These are phyloP conservation scores for Calonectria ilicicola DNA, from an alignment of 2,329 filamentous ascomycete genomes.

Conservation along the genomic window DNA sequence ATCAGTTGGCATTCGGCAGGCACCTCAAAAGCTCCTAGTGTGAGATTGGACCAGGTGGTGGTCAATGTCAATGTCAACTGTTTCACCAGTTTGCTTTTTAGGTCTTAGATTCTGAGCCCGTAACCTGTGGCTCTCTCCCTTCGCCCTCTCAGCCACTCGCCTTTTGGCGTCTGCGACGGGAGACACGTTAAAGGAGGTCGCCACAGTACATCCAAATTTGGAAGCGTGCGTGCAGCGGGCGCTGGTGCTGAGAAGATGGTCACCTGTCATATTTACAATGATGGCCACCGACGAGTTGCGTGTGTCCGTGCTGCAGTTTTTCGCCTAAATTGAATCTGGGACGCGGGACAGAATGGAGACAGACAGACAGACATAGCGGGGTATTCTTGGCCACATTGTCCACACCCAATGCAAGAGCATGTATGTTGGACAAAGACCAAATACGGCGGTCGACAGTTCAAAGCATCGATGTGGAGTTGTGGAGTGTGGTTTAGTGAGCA, in stretches of 20 bases:
- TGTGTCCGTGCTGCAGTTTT: background rate
- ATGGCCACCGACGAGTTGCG: background rate
- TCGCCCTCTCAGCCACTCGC: background rate
- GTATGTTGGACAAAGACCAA: background rate
- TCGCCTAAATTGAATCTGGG: background rate
- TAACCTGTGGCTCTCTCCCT: slow-evolving; percentile 8
- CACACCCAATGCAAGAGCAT: background rate
- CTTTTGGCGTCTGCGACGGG: slow-evolving; percentile 1
- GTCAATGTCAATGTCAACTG: slow-evolving; percentile 12
- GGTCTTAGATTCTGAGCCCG: slow-evolving; percentile 7
- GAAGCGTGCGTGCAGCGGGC: slow-evolving; percentile 36
- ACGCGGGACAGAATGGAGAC: background rate
- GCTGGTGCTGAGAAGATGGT: slow-evolving; percentile 18
- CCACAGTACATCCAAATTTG: slow-evolving; percentile 35
- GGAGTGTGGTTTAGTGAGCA: background rate
- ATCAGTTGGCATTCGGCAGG: slow-evolving; percentile 22
- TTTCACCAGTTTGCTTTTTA: slow-evolving; percentile 37
- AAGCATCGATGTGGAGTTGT: background rate
- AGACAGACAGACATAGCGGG: background rate
- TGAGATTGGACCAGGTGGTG: slow-evolving; percentile 11
- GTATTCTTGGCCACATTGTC: background rate
- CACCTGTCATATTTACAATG: background rate
- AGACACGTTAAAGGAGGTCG: slow-evolving; percentile 26
- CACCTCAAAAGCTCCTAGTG: slow-evolving; percentile 31
- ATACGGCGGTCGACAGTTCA: background rate